phyloP scores from a whole-genome alignment of 768 basidiomycete species.

The Psilocybe tampanensis region DNA sequence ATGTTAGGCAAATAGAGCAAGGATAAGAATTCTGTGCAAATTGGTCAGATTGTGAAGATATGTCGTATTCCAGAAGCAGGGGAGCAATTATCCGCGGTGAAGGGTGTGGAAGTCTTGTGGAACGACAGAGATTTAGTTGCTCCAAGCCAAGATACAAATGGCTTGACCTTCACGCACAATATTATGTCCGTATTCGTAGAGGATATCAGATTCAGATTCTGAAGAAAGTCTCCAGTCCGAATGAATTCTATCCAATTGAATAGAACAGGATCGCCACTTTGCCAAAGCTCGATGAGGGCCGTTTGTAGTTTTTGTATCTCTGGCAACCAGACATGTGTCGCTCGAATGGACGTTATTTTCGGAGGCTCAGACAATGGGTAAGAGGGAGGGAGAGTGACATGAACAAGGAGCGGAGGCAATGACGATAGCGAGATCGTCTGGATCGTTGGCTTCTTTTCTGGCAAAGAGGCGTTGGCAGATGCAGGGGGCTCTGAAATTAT shows the following conservation, averaged over 20 bases:
- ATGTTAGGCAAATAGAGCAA: conserved; percentile 78
- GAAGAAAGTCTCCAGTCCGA: conserved; percentile 65
- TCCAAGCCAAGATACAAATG: not conserved
- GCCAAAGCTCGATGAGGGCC: conserved; percentile 59
- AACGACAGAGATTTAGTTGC: conserved; percentile 4
- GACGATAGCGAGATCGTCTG: conserved; percentile 42
- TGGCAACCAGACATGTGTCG: conserved; percentile 63
- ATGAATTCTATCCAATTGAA: conserved; percentile 77
- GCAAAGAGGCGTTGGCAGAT: not conserved
- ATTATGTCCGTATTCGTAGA: conserved; percentile 34
- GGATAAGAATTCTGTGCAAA: conserved; percentile 69
- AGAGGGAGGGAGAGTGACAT: conserved; percentile 48
- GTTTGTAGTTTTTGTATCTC: conserved; percentile 35
- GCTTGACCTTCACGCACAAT: conserved; percentile 30
- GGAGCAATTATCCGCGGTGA: conserved; percentile 55
- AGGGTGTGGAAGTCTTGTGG: conserved; percentile 58
- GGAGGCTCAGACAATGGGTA: conserved; percentile 65
- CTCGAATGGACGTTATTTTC: conserved; percentile 52
- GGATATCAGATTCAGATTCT: conserved; percentile 39
- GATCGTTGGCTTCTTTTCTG: conserved; percentile 13
- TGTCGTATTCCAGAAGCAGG: conserved; percentile 51
- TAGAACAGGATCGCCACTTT: conserved; percentile 58
- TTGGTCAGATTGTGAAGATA: conserved; percentile 42
- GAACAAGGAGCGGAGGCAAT: conserved; percentile 67
- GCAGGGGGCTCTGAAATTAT: conserved; percentile 32